A percentile compares a stretch with the other conserved stretches of the same genome.
phyloP scores from a whole-genome alignment of 2,329 filamentous ascomycete species.

The Pseudogymnoascus sp. region DNA sequence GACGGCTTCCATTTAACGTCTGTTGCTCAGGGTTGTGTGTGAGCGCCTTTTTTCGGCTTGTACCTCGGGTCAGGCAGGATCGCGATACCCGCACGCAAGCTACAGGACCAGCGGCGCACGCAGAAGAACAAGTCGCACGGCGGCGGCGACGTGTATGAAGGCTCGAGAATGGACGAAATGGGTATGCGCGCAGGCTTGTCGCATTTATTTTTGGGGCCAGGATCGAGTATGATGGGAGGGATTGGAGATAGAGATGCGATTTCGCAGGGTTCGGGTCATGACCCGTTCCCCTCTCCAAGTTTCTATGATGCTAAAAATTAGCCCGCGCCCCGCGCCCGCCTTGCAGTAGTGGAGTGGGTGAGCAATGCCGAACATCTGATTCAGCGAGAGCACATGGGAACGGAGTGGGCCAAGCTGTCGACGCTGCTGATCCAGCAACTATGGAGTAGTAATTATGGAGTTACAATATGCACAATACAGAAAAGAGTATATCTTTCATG shows the following conservation, averaged over 20 bases:
- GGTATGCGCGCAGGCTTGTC: neutral
- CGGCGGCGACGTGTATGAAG: constrained; percentile 2
- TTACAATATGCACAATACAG: neutral
- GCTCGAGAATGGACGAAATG: neutral
- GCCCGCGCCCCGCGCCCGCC: neutral
- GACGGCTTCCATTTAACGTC: constrained; percentile 25
- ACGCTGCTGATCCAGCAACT: neutral
- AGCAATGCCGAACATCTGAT: constrained; percentile 3
- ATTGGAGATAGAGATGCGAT: neutral
- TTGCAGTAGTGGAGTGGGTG: constrained; percentile 7
- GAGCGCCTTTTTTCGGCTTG: constrained; percentile 1
- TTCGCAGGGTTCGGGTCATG: constrained; percentile 6
- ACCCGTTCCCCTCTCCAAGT: neutral
- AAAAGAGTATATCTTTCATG: neutral
- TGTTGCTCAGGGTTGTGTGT: constrained; percentile 5
- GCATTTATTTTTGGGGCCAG: neutral
- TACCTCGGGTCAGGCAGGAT: constrained; percentile 10
- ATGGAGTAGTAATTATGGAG: neutral
- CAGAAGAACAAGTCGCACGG: constrained; percentile 1
- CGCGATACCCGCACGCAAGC: neutral
- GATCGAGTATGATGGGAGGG: neutral
- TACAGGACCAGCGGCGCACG: constrained; percentile 8
- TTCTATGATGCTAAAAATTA: constrained; percentile 8
- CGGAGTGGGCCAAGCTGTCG: neutral
- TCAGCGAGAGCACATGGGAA: constrained; percentile 4